A percentile compares a stretch with the other conserved stretches of the same genome.
Evolutionary conservation across 192 early-diverging fungal species (phyloP).

Genomic region (Coemansia aciculifera): DNA sequence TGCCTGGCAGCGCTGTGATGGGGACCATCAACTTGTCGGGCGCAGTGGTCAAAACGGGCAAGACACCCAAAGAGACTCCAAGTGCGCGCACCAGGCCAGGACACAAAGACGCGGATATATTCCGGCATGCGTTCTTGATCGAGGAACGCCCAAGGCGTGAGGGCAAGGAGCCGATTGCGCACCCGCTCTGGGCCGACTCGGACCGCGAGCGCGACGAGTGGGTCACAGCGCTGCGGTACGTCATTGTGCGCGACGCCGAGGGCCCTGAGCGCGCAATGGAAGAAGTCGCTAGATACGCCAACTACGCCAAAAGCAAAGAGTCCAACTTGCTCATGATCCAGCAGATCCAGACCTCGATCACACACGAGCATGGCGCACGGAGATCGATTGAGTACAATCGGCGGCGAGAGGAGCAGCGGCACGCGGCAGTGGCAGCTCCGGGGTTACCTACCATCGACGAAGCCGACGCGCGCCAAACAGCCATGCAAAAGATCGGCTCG

Average conservation of each 20-base stretch:
- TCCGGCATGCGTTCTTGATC: conserved; percentile 84
- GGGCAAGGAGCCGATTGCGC: conserved; percentile 63
- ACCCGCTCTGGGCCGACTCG: conserved; percentile 87
- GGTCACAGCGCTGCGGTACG: conserved; percentile 70
- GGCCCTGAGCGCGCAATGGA: conserved; percentile 51
- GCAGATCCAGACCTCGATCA: conserved; percentile 54
- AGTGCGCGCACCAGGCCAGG: conserved; percentile 8
- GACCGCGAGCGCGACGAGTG: conserved; percentile 90
- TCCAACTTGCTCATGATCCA: conserved; percentile 52
- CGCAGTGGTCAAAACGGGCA: conserved; percentile 56
- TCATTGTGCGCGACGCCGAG: conserved; percentile 57
- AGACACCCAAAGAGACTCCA: conserved; percentile 19
- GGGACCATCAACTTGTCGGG: conserved; percentile 77
- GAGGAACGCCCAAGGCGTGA: conserved; percentile 70
- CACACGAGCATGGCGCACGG: conserved; percentile 51
- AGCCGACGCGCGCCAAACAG: neutral
- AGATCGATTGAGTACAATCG: conserved; percentile 45
- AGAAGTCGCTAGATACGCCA: conserved; percentile 45
- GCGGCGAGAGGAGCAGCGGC: conserved; percentile 30
- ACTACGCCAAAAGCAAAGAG: conserved; percentile 41
- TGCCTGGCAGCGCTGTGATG: conserved; percentile 69
- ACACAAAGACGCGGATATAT: conserved; percentile 61
- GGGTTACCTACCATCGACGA: conserved; percentile 5
- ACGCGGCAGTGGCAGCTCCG: neutral
- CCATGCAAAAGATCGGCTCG: conserved; percentile 27